Evolutionary conservation across 2,329 filamentous ascomycete species (phyloP).

Genomic region (Chaetomium sp.): DNA sequence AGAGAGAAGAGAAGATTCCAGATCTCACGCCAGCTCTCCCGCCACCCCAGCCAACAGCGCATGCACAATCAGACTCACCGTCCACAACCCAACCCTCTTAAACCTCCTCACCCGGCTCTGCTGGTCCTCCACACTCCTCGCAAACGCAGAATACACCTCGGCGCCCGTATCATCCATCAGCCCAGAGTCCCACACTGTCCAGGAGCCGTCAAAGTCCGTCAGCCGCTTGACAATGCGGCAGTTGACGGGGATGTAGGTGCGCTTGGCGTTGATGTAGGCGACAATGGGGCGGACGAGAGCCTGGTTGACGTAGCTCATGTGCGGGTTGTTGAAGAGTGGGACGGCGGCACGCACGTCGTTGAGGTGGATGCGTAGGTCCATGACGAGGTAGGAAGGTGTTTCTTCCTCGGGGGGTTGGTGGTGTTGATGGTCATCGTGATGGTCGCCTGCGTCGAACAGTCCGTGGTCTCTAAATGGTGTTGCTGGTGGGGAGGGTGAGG

Average conservation of each 20-base stretch:
- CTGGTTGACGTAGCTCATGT: slow-evolving; percentile 93
- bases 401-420: slow-evolving; percentile 35
- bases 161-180: slow-evolving; percentile 89
- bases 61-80: slow-evolving; percentile 82
- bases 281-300: slow-evolving; percentile 93
- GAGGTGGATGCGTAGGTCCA: slow-evolving; percentile 90
- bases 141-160: slow-evolving; percentile 93
- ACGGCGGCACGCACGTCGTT: slow-evolving; percentile 92
- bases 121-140: slow-evolving; percentile 81
- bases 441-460: background rate
- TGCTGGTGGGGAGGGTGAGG: background rate
- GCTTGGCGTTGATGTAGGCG: slow-evolving; percentile 93
- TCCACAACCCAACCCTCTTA: slow-evolving; percentile 93
- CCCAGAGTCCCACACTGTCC: slow-evolving; percentile 90
- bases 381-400: slow-evolving; percentile 75
- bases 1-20: no score
- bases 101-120: slow-evolving; percentile 79
- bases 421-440: background rate
- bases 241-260: slow-evolving; percentile 90
- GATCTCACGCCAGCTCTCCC: slow-evolving; percentile 56
- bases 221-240: slow-evolving; percentile 89
- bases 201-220: slow-evolving; percentile 87
- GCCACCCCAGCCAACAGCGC: slow-evolving; percentile 93
- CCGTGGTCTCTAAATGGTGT: background rate
- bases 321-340: slow-evolving; percentile 74